A percentile compares a stretch with the other conserved stretches of the same genome.
Evolutionary conservation across 495 filamentous ascomycete genomes (phyloP).

Genomic region (Aspergillus incahuasiensis): DNA sequence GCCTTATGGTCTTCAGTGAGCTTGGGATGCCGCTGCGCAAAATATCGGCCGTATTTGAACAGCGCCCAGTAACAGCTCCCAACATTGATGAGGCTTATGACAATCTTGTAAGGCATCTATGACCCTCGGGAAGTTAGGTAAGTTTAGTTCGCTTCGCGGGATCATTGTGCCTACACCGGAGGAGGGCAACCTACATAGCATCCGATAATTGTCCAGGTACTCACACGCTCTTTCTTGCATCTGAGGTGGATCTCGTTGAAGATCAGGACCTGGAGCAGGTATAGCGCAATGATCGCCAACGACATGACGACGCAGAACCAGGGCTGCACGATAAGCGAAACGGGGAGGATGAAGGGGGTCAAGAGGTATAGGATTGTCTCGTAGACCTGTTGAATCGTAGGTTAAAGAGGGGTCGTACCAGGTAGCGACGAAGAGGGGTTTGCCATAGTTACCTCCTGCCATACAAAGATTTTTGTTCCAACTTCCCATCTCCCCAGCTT

Average conservation of each 20-base stretch:
- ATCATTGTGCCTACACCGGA: background rate
- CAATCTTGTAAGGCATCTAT: constrained; percentile 34
- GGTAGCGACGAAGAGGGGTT: background rate
- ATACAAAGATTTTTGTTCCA: constrained; percentile 58
- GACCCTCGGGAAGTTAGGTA: background rate
- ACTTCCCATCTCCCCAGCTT: constrained; percentile 47
- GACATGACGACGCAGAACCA: constrained; percentile 31
- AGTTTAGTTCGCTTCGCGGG: background rate
- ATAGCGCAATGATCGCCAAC: constrained; percentile 31
- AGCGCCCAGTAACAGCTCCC: constrained; percentile 40
- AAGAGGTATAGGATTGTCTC: constrained; percentile 45
- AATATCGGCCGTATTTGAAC: constrained; percentile 42
- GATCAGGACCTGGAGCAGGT: constrained; percentile 34
- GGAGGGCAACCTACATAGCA: constrained; percentile 26
- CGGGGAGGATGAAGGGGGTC: constrained; percentile 43
- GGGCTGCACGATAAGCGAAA: constrained; percentile 39
- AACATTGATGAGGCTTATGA: constrained; percentile 37
- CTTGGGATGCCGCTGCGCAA: constrained; percentile 39
- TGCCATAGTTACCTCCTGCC: constrained; percentile 48
- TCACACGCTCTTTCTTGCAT: constrained; percentile 32
- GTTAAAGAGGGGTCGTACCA: background rate
- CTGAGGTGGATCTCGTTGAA: constrained; percentile 46
- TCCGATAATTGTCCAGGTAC: constrained; percentile 22
- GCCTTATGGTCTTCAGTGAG: constrained; percentile 40
- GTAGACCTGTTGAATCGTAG: constrained; percentile 28